Percentiles rank a stretch among this genome's conserved stretches.
These are phyloP conservation scores for Aeschynomene evenia DNA, from an alignment of 306 rosid species.

Conservation along the genomic window DNA sequence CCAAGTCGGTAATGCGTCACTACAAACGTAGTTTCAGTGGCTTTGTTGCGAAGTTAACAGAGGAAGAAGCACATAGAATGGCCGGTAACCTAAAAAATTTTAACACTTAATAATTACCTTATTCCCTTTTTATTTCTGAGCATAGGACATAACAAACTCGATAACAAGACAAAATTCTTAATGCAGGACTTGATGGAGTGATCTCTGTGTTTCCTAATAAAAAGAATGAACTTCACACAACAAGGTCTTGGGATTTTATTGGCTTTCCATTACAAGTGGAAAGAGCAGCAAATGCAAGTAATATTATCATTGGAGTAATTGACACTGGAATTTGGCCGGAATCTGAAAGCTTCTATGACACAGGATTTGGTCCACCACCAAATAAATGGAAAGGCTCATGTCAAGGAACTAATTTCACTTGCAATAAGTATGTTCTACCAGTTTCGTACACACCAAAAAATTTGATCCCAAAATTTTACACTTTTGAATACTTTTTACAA, in stretches of 20 bases:
- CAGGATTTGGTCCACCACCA: too few species aligned
- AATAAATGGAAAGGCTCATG: slow-evolving; percentile 6
- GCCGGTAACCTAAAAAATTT: slow-evolving; percentile 26
- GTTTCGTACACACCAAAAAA: not conserved
- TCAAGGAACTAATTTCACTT: slow-evolving; percentile 27
- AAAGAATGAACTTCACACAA: slow-evolving; percentile 41
- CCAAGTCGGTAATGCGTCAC: slow-evolving; percentile 28
- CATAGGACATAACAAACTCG: not conserved
- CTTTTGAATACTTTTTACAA: too few species aligned
- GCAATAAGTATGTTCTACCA: slow-evolving; percentile 30
- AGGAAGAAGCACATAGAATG: slow-evolving; percentile 37
- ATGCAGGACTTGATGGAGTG: slow-evolving; percentile 45
- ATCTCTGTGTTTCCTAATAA: slow-evolving; percentile 48
- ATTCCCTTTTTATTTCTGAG: not conserved
- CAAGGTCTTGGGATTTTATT: slow-evolving; percentile 63
- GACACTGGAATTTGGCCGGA: slow-evolving; percentile 40
- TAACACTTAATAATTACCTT: not conserved
- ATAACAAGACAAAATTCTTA: not conserved
- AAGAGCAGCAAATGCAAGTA: slow-evolving; percentile 27
- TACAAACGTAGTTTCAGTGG: slow-evolving; percentile 48
- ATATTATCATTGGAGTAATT: slow-evolving; percentile 30
- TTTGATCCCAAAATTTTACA: too few species aligned
- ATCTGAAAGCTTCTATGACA: not conserved
- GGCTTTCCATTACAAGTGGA: slow-evolving; percentile 36
- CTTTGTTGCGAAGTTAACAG: slow-evolving; percentile 39